These are phyloP conservation scores for Yamadazyma epiphylla DNA, from an alignment of 1,139 yeast genomes.

Conservation along the genomic window DNA sequence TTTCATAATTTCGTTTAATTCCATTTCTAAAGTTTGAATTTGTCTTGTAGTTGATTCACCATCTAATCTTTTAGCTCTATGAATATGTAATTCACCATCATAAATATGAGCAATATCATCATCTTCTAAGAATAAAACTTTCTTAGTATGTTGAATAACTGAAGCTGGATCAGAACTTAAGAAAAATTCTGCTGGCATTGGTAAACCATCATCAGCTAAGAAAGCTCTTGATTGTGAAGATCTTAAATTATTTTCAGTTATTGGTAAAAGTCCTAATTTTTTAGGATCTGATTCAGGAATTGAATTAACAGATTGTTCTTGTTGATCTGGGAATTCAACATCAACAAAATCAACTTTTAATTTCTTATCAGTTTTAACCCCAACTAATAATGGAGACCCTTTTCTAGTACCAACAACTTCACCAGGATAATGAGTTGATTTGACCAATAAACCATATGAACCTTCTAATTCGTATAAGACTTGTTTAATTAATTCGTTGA, in stretches of 20 bases:
- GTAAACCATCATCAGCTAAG: conserved; percentile 85
- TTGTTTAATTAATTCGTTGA: conserved; percentile 88
- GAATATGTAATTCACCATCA: conserved; percentile 97
- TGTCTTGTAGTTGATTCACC: conserved; percentile 93
- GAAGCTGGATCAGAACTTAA: conserved; percentile 97
- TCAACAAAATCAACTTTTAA: conserved; percentile 98
- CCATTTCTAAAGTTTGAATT: conserved; percentile 95
- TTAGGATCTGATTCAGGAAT: conserved; percentile 1
- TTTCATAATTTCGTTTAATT: conserved; percentile 96
- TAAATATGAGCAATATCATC: conserved; percentile 98
- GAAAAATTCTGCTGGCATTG: conserved; percentile 94
- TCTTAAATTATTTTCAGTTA: conserved; percentile 56
- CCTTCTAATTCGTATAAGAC: conserved; percentile 94
- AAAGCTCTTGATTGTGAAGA: conserved; percentile 93
- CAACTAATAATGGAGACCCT: conserved; percentile 95
- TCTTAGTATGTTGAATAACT: conserved; percentile 95
- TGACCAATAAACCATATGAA: conserved; percentile 92
- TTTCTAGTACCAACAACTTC: conserved; percentile 97
- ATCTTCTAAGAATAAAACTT: conserved; percentile 93
- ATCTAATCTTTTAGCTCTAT: conserved; percentile 87
- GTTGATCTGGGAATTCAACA: conserved; percentile 82
- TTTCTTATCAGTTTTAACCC: conserved; percentile 93
- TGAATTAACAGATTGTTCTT: conserved; percentile 6
- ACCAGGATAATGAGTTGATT: conserved; percentile 88
- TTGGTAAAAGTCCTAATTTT: conserved; percentile 31